phyloP scores from a whole-genome alignment of 176 grass and related monocot species.

The Chloris gayana region DNA sequence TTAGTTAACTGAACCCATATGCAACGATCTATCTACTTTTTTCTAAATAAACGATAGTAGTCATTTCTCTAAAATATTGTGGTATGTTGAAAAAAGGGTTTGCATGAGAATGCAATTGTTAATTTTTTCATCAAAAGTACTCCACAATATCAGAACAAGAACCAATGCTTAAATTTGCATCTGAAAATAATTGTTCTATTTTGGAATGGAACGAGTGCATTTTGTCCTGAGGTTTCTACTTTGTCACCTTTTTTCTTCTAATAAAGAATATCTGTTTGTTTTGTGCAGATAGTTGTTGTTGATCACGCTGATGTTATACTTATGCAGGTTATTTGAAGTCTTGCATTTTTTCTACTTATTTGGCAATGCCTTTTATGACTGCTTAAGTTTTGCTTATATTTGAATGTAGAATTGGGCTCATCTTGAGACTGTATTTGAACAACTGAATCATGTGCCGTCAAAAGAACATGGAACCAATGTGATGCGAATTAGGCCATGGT shows the following conservation, averaged over 20 bases:
- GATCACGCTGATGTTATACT: constrained; percentile 90
- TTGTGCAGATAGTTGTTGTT: constrained; percentile 73
- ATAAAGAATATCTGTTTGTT: not conserved
- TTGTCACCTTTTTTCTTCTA: constrained; percentile 1
- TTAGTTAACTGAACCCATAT: constrained; percentile 43
- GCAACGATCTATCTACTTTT: constrained; percentile 22
- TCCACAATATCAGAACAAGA: constrained; percentile 1
- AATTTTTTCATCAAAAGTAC: not conserved
- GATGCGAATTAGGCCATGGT: constrained; percentile 97
- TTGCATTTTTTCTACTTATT: constrained; percentile 35
- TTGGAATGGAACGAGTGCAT: not conserved
- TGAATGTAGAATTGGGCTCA: constrained; percentile 83
- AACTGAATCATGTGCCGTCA: constrained; percentile 77
- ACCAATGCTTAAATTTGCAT: constrained; percentile 18
- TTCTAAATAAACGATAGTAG: constrained; percentile 19
- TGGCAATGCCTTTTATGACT: constrained; percentile 33
- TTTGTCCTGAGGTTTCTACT: not conserved
- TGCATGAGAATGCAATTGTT: constrained; percentile 8
- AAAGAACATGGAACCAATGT: constrained; percentile 91
- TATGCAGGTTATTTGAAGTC: constrained; percentile 76
- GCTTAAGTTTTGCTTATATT: constrained; percentile 41
- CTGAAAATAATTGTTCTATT: constrained; percentile 10
- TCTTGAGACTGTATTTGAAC: constrained; percentile 80
- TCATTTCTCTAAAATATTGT: constrained; percentile 22
- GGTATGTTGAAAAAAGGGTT: constrained; percentile 7